phyloP scores from a whole-genome alignment of 345 rosid genomes.

The Lenwebbia sp. region DNA sequence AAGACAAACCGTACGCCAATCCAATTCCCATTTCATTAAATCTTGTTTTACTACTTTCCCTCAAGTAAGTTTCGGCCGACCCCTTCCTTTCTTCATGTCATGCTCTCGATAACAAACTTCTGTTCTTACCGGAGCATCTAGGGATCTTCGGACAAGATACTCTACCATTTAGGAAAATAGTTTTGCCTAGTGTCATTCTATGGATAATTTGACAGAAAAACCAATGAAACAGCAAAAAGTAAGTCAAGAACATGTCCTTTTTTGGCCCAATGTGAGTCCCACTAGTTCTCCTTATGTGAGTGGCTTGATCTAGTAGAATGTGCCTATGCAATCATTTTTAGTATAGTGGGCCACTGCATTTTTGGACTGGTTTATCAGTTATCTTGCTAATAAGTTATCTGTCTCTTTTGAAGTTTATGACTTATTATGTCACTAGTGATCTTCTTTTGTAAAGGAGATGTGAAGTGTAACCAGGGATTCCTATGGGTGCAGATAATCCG shows the following conservation, averaged over 20 bases:
- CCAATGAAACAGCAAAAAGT: background rate
- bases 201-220: background rate
- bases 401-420: background rate
- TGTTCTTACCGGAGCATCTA: too few species aligned
- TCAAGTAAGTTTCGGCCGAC: too few species aligned
- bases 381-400: background rate
- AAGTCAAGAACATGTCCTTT: background rate
- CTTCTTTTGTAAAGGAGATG: background rate
- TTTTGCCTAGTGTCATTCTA: background rate
- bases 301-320: too few species aligned
- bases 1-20: too few species aligned
- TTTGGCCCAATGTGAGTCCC: too few species aligned
- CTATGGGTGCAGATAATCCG: too few species aligned
- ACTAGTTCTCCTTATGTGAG: too few species aligned
- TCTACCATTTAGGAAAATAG: background rate
- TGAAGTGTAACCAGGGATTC: background rate
- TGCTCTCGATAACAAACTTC: too few species aligned
- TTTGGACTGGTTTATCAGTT: background rate
- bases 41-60: too few species aligned
- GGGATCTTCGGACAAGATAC: background rate
- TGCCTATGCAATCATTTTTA: background rate
- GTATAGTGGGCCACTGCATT: background rate
- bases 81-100: too few species aligned
- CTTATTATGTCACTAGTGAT: background rate
- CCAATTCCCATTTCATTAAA: too few species aligned